Evolutionary conservation across 306 rosid species (phyloP), one percentile per base, ranked within the genome.

Genomic region (Lathyrus oleraceus): DNA sequence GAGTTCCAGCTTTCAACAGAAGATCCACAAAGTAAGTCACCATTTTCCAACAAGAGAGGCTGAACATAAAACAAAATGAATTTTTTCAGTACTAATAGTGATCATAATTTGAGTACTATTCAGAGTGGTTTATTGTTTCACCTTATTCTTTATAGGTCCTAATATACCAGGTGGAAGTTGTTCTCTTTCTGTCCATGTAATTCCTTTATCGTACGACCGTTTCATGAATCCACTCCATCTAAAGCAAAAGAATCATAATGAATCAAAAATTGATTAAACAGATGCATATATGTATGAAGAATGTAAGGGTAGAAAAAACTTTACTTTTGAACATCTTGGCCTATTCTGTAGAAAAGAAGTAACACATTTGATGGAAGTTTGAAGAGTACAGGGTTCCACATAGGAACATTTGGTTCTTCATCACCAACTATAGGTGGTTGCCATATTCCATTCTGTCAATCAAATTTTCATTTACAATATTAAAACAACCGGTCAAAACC

Each of bases 211-310:
- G 67, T 79, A 74, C 28, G 98, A 93, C 54, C 91, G 87, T 76
- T 90, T 93, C 90, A 90, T 76, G 96, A 89, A 93, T 70, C 96
- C 98, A 40, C 93, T 93, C 98, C 98, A 93, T 79, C 98, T 93
- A 75, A 28, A 63, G 71, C 72, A 47, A 53, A 2, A 56, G 5
- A 38, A 0, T 56, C 39, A 27, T 57, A 27, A 13, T 42, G 67
- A 58, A 61, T 45, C 39, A 40, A 8, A 5, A 3, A 43, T 58
- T 45, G n/a, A 61, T 32, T 23, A 15, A 32, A 32, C 42, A 60
- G 61, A 52, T 52, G 27, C 27, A 52, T 4, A 62, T 12, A 62
- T 27, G 35, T 16, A 28, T 45, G n/a, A n/a, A n/a, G 61, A 61
- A 10, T 28, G 30, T 1, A 47, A 64, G 82, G 70, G 40, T 70